phyloP scores from a whole-genome alignment of 768 basidiomycete species.

The Dacryopinax spathularia region DNA sequence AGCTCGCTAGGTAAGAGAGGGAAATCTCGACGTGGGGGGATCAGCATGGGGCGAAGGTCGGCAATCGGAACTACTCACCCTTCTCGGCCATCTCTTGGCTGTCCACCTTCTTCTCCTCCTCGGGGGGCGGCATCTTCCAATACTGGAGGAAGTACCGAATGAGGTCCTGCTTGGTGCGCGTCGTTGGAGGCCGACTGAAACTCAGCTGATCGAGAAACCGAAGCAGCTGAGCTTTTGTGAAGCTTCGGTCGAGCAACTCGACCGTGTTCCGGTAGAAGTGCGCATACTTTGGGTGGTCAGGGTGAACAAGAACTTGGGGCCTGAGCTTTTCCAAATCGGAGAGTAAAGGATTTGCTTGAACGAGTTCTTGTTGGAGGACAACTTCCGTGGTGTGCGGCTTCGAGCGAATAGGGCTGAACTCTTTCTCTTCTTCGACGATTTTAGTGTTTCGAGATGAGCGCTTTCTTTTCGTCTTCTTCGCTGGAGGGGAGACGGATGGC shows the following conservation, averaged over 20 bases:
- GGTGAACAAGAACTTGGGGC: background rate
- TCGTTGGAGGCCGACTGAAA: background rate
- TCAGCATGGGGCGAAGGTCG: background rate
- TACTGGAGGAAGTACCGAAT: background rate
- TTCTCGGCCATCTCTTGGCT: background rate
- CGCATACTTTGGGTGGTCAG: background rate
- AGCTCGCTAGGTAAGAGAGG: conserved; percentile 43
- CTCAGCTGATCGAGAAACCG: background rate
- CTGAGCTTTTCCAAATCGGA: background rate
- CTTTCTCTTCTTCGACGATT: background rate
- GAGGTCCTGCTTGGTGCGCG: background rate
- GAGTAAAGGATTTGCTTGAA: background rate
- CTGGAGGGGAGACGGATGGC: too few species aligned
- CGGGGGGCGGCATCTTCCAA: background rate
- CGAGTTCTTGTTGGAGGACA: background rate
- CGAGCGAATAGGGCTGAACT: background rate
- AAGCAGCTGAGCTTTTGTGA: background rate
- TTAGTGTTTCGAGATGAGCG: background rate
- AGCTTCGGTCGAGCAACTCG: background rate
- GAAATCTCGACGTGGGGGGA: conserved; percentile 30
- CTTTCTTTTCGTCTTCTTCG: too few species aligned
- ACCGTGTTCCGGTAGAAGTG: background rate
- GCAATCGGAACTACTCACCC: background rate
- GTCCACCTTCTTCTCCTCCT: background rate
- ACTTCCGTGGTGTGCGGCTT: background rate